Evolutionary conservation across 2,329 filamentous ascomycete genomes (phyloP).

Genomic region (Cordyceps tenuipes): DNA sequence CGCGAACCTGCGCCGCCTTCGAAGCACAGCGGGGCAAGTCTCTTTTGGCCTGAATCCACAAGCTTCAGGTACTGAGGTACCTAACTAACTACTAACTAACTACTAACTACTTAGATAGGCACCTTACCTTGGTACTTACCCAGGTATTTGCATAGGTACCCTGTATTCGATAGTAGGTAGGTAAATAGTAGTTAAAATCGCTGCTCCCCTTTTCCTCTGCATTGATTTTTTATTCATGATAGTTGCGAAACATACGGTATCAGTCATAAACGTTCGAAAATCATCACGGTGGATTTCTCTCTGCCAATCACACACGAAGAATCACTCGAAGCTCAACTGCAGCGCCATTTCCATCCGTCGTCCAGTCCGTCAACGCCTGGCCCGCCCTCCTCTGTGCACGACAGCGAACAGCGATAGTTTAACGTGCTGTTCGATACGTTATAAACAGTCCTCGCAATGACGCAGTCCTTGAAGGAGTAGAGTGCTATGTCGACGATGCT

Average conservation of each 20-base stretch:
- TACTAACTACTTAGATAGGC: no score
- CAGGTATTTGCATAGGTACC: no score
- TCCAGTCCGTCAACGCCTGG: not conserved
- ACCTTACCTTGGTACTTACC: no score
- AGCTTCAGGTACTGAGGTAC: no score
- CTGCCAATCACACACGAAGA: not conserved
- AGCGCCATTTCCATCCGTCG: constrained; percentile 11
- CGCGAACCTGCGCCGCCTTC: not conserved
- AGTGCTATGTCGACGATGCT: not conserved
- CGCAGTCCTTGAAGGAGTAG: not conserved
- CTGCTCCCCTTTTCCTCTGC: not conserved
- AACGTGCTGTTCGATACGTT: not conserved
- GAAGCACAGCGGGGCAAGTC: constrained; percentile 3
- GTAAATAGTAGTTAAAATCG: no score
- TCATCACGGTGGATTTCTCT: not conserved
- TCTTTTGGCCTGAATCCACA: not conserved
- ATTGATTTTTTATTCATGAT: not conserved
- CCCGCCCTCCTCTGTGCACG: constrained; percentile 4
- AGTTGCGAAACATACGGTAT: not conserved
- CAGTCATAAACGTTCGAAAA: not conserved
- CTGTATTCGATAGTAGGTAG: no score
- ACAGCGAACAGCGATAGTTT: not conserved
- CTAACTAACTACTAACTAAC: no score
- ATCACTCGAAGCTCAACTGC: not conserved
- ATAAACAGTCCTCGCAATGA: constrained; percentile 5